These are phyloP conservation scores for Marasmius tenuissimus DNA, from an alignment of 1,284 basidiomycete species.

Conservation along the genomic window DNA sequence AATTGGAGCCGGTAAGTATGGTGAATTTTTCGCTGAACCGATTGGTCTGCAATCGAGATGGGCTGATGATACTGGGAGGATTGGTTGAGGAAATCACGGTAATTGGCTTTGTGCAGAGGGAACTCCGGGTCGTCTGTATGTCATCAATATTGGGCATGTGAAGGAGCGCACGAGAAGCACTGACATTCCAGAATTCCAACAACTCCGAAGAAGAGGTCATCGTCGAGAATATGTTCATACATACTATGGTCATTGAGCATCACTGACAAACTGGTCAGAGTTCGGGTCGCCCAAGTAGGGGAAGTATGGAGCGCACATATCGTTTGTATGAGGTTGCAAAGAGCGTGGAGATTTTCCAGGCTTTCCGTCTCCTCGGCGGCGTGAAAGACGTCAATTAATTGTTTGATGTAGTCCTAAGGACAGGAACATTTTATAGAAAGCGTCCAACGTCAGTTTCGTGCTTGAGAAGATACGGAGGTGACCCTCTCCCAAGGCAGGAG, in stretches of 20 bases:
- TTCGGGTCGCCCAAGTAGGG: background rate
- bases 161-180: conserved; percentile 31
- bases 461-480: background rate
- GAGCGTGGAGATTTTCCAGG: conserved; percentile 83
- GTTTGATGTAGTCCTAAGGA: conserved; percentile 82
- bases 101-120: conserved; percentile 92
- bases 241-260: conserved; percentile 94
- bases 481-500: background rate
- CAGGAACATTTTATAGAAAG: background rate
- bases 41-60: conserved; percentile 73
- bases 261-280: conserved; percentile 49
- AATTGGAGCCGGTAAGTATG: conserved; percentile 96
- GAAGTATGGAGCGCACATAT: conserved; percentile 68
- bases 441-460: background rate
- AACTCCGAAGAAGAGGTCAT: conserved; percentile 90
- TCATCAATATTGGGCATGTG: conserved; percentile 10
- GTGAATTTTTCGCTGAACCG: conserved; percentile 86
- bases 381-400: conserved; percentile 80
- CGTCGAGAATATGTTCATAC: conserved; percentile 94
- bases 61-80: conserved; percentile 86
- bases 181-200: conserved; percentile 96
- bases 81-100: conserved; percentile 87
- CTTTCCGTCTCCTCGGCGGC: conserved; percentile 93
- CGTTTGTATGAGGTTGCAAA: conserved; percentile 93
- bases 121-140: conserved; percentile 92